Evolutionary conservation across 225 moss, liverwort and hornwort species (phyloP).

Genomic region (Polytrichum formosum): DNA sequence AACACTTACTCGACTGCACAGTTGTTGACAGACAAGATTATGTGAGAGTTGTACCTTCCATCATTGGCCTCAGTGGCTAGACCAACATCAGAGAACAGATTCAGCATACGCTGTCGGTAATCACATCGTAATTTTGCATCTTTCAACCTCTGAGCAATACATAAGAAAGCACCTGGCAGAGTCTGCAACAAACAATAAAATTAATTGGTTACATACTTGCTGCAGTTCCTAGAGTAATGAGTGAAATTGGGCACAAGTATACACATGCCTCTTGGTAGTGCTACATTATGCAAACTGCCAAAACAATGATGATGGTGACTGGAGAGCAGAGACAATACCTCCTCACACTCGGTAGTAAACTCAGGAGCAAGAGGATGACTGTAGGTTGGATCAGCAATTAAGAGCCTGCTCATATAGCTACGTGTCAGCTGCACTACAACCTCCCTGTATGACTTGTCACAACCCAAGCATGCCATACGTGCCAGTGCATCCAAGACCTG

Average conservation of each 20-base stretch:
- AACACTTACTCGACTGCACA: background rate
- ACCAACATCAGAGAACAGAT: constrained; percentile 70
- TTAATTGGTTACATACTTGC: too few relatives aligned
- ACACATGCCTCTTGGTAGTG: too few relatives aligned
- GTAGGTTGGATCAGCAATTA: constrained; percentile 32
- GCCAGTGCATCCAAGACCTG: constrained; percentile 80
- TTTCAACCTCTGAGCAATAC: constrained; percentile 61
- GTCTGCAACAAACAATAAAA: constrained; percentile 31
- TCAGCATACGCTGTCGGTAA: constrained; percentile 62
- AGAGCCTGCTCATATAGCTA: constrained; percentile 55
- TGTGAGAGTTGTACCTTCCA: constrained; percentile 34
- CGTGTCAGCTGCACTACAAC: constrained; percentile 64
- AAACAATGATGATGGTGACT: background rate
- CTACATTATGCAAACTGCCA: background rate
- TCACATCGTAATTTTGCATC: constrained; percentile 56
- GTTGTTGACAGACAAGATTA: background rate
- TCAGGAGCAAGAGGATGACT: constrained; percentile 51
- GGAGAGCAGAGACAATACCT: constrained; percentile 37
- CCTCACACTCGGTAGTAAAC: constrained; percentile 54
- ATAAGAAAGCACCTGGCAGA: constrained; percentile 59
- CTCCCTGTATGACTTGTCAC: constrained; percentile 77
- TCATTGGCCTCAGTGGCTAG: constrained; percentile 67
- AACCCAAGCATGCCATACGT: constrained; percentile 75
- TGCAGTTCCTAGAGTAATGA: too few relatives aligned
- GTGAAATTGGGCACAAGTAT: too few relatives aligned